phyloP scores from a whole-genome alignment of 192 early-diverging fungal species.

The Coemansia sp. region DNA sequence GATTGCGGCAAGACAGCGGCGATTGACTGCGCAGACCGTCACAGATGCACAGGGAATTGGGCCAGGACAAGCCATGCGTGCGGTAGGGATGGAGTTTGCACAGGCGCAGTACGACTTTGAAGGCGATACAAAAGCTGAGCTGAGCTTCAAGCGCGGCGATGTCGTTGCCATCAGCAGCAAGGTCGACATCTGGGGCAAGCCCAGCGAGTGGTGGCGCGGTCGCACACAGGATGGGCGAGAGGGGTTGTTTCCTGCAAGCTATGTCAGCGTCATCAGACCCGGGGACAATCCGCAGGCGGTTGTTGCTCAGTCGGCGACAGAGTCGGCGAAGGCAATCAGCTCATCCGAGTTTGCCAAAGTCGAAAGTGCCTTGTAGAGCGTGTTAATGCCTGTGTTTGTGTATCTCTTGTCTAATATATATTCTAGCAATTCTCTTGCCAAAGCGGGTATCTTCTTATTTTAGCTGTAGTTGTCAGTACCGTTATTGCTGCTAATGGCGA shows the following conservation, averaged over 20 bases:
- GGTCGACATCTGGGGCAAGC: slow-evolving; percentile 72
- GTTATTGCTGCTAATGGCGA: too few relatives aligned
- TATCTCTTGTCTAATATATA: slow-evolving; percentile 4
- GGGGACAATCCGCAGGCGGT: slow-evolving; percentile 64
- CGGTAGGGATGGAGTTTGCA: slow-evolving; percentile 77
- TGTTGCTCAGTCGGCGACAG: slow-evolving; percentile 33
- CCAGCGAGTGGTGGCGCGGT: slow-evolving; percentile 91
- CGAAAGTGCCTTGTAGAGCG: slow-evolving; percentile 12
- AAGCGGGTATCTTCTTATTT: too few relatives aligned
- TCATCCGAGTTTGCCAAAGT: slow-evolving; percentile 30
- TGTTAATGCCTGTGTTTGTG: background rate
- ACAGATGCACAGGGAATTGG: slow-evolving; percentile 26
- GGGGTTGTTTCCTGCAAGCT: slow-evolving; percentile 91
- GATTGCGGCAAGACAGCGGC: slow-evolving; percentile 60
- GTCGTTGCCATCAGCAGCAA: slow-evolving; percentile 87
- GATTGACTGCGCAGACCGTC: slow-evolving; percentile 30
- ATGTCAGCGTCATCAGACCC: slow-evolving; percentile 76
- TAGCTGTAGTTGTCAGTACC: too few relatives aligned
- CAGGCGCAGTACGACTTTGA: slow-evolving; percentile 86
- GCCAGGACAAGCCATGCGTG: slow-evolving; percentile 38
- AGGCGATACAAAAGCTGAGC: slow-evolving; percentile 73
- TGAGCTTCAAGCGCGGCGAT: slow-evolving; percentile 83
- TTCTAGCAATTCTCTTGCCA: background rate
- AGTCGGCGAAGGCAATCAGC: slow-evolving; percentile 31
- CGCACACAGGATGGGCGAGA: slow-evolving; percentile 75